These are phyloP conservation scores for Pholiota molesta DNA, from an alignment of 768 basidiomycete species.

Conservation along the genomic window DNA sequence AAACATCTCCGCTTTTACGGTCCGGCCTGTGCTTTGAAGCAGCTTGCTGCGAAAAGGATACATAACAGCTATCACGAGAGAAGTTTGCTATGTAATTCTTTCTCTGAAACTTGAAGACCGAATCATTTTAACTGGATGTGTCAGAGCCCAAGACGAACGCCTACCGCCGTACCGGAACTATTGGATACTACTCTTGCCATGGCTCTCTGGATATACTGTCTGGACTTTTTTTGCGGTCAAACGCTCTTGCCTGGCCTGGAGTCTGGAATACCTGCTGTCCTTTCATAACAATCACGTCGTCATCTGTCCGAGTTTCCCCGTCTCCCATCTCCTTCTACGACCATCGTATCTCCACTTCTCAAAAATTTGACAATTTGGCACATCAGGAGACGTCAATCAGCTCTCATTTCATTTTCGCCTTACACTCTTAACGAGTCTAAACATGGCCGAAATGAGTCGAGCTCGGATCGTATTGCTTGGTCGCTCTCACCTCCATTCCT, in stretches of 20 bases:
- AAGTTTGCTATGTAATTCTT: background rate
- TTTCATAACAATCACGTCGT: background rate
- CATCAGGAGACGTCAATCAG: background rate
- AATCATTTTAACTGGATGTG: background rate
- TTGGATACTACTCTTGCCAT: background rate
- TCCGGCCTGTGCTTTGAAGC: background rate
- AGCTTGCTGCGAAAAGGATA: background rate
- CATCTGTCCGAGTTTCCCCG: background rate
- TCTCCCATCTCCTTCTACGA: constrained; percentile 3
- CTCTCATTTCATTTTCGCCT: background rate
- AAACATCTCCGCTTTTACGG: background rate
- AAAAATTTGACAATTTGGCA: background rate
- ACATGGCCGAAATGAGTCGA: background rate
- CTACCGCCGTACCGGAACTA: no score
- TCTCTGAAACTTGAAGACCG: background rate
- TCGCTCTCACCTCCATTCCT: background rate
- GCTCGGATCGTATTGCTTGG: background rate
- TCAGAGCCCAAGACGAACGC: background rate
- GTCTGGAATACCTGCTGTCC: background rate
- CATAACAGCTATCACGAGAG: background rate
- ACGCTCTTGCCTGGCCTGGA: background rate
- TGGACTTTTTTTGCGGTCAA: background rate
- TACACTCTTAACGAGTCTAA: background rate
- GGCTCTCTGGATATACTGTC: background rate
- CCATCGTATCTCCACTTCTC: background rate